A percentile compares a stretch with the other conserved stretches of the same genome.
These are phyloP conservation scores for Pisolithus microcarpus DNA, from an alignment of 768 basidiomycete species.

Conservation along the genomic window DNA sequence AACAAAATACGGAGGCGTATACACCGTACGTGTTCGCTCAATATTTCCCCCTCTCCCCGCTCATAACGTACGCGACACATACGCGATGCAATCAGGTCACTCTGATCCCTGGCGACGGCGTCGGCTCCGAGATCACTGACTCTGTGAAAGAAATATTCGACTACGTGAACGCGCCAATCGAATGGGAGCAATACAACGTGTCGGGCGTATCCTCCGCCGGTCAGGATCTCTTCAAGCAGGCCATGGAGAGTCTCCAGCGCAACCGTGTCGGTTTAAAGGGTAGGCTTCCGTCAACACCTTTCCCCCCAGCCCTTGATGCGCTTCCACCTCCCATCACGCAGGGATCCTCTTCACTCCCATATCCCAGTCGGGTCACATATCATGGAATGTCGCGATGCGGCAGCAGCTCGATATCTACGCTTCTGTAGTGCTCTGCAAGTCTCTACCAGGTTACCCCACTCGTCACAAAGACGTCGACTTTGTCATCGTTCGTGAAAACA, in stretches of 20 bases:
- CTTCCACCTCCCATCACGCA: conserved; percentile 22
- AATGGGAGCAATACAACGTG: conserved; percentile 98
- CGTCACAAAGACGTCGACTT: conserved; percentile 97
- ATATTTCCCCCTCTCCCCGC: conserved; percentile 1
- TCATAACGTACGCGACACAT: background rate
- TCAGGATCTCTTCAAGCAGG: conserved; percentile 92
- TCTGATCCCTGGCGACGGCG: conserved; percentile 96
- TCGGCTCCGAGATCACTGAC: conserved; percentile 95
- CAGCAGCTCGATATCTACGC: conserved; percentile 99
- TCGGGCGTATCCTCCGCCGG: conserved; percentile 92
- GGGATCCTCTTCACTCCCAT: conserved; percentile 99
- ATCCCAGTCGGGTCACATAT: conserved; percentile 92
- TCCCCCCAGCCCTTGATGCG: conserved; percentile 3
- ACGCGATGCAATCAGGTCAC: conserved; percentile 56
- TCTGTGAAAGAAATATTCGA: conserved; percentile 99
- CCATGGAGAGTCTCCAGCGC: conserved; percentile 95
- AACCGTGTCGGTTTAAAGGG: conserved; percentile 99
- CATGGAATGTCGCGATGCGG: conserved; percentile 99
- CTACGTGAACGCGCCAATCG: conserved; percentile 94
- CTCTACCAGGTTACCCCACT: conserved; percentile 91
- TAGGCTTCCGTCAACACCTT: conserved; percentile 22
- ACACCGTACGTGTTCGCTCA: conserved; percentile 54
- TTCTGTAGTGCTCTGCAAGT: conserved; percentile 97
- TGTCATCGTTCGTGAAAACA: conserved; percentile 99
- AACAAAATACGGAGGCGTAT: conserved; percentile 89